Conservation (phyloP, 163 green algal genomes). For the Coccomyxa subellipsoidea region DNA sequence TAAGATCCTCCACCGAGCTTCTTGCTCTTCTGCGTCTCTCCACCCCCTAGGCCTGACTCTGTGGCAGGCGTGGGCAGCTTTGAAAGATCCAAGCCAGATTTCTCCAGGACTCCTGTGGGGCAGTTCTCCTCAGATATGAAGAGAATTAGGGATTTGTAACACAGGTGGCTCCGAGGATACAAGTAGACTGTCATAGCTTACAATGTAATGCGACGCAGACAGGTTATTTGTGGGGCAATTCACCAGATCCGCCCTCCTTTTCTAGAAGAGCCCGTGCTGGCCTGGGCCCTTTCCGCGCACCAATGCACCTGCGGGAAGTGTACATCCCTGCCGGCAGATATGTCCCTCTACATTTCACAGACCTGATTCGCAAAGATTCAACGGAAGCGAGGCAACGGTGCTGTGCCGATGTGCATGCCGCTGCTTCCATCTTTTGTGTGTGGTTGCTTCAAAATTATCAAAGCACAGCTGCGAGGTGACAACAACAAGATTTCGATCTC, state of each 20-base stretch:
- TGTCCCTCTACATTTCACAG: neutral
- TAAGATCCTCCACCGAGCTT: neutral
- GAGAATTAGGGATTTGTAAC: no score
- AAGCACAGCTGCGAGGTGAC: no score
- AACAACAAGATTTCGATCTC: no score
- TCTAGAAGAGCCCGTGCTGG: neutral
- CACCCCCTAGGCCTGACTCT: neutral
- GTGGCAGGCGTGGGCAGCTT: neutral
- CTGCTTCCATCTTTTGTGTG: neutral
- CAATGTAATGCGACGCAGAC: neutral
- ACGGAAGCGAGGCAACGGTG: neutral
- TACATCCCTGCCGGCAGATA: no score
- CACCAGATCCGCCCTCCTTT: neutral
- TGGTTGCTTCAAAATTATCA: neutral
- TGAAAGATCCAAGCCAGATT: neutral
- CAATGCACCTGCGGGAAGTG: neutral
- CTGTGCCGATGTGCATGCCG: neutral
- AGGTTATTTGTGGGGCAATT: neutral
- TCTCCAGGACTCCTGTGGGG: constrained; percentile 1
- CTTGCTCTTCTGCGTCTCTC: neutral
- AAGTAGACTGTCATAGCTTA: neutral
- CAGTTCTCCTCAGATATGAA: no score
- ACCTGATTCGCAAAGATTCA: neutral
- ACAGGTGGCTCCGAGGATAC: no score
- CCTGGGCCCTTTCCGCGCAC: neutral